These are phyloP conservation scores for Aurantiochytrium sp. DNA, from an alignment of 108 stramenopile species.

Conservation along the genomic window DNA sequence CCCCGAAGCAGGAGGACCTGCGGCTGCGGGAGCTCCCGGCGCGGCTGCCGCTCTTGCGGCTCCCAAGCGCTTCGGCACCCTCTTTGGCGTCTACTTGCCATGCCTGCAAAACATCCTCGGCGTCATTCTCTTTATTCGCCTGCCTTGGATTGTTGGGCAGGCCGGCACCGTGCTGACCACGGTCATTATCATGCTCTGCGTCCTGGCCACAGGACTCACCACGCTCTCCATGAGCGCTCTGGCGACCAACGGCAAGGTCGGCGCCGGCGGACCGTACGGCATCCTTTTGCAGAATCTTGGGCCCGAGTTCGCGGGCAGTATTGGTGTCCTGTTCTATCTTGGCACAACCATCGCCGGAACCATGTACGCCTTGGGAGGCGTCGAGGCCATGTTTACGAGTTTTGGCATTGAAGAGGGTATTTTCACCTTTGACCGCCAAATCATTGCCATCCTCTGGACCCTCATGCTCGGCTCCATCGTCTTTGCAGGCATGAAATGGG, in stretches of 20 bases:
- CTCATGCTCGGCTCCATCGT: constrained; percentile 36
- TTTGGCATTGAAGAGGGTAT: constrained; percentile 28
- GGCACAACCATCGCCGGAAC: constrained; percentile 56
- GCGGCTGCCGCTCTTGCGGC: neutral
- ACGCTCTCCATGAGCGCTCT: constrained; percentile 60
- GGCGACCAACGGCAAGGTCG: constrained; percentile 64
- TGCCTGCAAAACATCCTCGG: constrained; percentile 72
- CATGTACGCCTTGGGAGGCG: constrained; percentile 63
- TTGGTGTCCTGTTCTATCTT: constrained; percentile 64
- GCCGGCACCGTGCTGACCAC: constrained; percentile 48
- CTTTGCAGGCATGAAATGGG: constrained; percentile 53
- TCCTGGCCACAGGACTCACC: constrained; percentile 56
- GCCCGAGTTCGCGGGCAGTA: constrained; percentile 57
- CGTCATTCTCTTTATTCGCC: constrained; percentile 67
- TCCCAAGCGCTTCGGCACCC: constrained; percentile 44
- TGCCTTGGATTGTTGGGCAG: constrained; percentile 64
- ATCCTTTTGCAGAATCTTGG: constrained; percentile 58
- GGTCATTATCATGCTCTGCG: constrained; percentile 36
- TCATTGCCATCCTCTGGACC: constrained; percentile 40
- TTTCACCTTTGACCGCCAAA: constrained; percentile 44
- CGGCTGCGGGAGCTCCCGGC: neutral
- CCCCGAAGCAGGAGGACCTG: neutral
- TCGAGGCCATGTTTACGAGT: constrained; percentile 56
- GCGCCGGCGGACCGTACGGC: constrained; percentile 66
- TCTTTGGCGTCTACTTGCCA: constrained; percentile 61